Evolutionary conservation across 345 rosid genomes (phyloP), one percentile per base, ranked within the genome.

Genomic region (Excoecaria agallocha): DNA sequence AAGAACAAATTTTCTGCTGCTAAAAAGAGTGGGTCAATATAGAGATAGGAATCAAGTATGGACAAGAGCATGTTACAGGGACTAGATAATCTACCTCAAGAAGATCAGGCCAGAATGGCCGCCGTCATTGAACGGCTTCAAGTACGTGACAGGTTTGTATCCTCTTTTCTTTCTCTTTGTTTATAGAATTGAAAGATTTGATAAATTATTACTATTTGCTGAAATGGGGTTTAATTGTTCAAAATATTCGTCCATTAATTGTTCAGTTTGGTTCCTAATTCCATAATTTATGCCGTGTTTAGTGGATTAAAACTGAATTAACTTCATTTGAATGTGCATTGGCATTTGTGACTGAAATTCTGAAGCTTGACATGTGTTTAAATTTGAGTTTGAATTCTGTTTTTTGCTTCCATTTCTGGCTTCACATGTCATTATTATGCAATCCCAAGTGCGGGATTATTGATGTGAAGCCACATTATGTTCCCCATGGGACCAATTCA

Each of bases 1-100:
- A 35, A 61, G 45, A 35, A 37, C 8, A 35, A 61, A 11, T 12
- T 15, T 30, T 4, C 19, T 13, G 13, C 45, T 30, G 8, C 30
- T 55, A 55, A 55, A 20, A 43, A 43, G 10, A 43, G 46, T 55
- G 11, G 59, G 59, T 55, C 9, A 55, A 20, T 51, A 2, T 51
- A 51, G 3, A 51, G 5, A 51, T 15, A 63, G 52, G 24, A 64
- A 64, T 64, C 49, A 66, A n/a, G 6, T 12, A 66, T 66, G 70
- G 70, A 66, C 39, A 66, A 66, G 70, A 66, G 35, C 52, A 20
- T 66, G 70, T 38, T 66, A 12, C 70, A 66, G 3, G 70, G 70
- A 45, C 70, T 66, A 20, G 70, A 66, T 12, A 46, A 22, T 66
- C 55, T 66, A 46, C 70, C 55, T 66, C 55, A 46, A 66, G 70